These are phyloP conservation scores for Hyaloraphidium curvatum DNA, from an alignment of 192 early-diverging fungal species.

Conservation along the genomic window DNA sequence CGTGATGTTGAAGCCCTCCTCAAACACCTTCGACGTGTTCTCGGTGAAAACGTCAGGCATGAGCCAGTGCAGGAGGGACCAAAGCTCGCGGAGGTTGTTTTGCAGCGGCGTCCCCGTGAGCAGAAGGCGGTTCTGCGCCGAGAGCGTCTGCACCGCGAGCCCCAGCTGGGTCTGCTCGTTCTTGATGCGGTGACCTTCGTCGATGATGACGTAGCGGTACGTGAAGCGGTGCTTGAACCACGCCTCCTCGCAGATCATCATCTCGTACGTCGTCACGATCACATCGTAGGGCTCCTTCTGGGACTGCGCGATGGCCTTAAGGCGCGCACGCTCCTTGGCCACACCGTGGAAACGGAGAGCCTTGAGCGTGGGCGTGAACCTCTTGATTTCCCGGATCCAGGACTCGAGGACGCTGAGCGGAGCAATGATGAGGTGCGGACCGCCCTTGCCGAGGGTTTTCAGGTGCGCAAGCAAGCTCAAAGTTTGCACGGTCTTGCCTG, in stretches of 20 bases:
- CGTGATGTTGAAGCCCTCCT: conserved; percentile 12
- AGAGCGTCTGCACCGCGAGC: background rate
- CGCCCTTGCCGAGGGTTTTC: background rate
- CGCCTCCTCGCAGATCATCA: background rate
- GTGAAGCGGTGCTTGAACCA: background rate
- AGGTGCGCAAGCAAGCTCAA: background rate
- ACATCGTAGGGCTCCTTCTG: background rate
- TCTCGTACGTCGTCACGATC: conserved; percentile 2
- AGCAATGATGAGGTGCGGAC: background rate
- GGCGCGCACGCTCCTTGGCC: background rate
- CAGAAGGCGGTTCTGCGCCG: no score
- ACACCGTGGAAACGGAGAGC: background rate
- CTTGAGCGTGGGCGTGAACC: background rate
- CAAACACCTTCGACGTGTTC: conserved; percentile 13
- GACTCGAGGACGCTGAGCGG: background rate
- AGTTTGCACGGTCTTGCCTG: conserved; percentile 3
- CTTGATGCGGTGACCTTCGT: conserved; percentile 3
- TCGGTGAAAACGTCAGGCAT: conserved; percentile 14
- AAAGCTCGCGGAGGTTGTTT: conserved; percentile 7
- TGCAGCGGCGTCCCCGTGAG: conserved; percentile 7
- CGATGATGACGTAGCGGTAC: background rate
- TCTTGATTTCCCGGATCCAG: background rate
- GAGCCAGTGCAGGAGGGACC: conserved; percentile 4
- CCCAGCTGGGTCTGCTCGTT: conserved; percentile 1
- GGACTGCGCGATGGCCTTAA: background rate